A percentile compares a stretch with the other conserved stretches of the same genome.
Evolutionary conservation across 2,329 filamentous ascomycete species (phyloP).

Genomic region (Claviceps pusilla): DNA sequence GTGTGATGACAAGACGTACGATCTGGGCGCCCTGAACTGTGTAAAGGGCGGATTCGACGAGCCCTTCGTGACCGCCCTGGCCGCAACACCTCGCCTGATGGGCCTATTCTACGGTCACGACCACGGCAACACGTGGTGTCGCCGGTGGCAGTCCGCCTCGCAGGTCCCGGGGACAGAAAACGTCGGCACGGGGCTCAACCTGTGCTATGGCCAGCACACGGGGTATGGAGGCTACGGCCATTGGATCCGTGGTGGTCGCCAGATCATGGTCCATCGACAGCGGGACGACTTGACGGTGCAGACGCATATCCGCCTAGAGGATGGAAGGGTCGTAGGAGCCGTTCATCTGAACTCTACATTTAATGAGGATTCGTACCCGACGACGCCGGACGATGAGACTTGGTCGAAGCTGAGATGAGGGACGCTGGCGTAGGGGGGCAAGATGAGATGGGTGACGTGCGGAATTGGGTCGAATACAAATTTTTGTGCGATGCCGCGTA

Average conservation of each 20-base stretch:
- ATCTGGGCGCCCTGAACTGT: constrained; percentile 18
- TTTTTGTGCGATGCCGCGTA: no score
- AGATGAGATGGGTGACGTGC: background rate
- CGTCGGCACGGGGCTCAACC: constrained; percentile 26
- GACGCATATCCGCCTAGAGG: constrained; percentile 47
- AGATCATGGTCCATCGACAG: constrained; percentile 33
- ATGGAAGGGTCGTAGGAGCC: constrained; percentile 27
- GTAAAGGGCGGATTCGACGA: constrained; percentile 35
- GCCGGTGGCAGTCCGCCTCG: constrained; percentile 25
- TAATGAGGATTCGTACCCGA: constrained; percentile 34
- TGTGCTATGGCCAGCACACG: constrained; percentile 49
- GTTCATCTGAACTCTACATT: constrained; percentile 42
- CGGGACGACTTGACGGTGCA: constrained; percentile 28
- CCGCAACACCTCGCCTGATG: constrained; percentile 37
- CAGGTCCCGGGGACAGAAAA: constrained; percentile 18
- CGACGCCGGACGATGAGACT: constrained; percentile 19
- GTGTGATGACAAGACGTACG: constrained; percentile 13
- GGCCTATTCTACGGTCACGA: constrained; percentile 51
- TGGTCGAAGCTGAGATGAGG: background rate
- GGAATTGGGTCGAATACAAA: no score
- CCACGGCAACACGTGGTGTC: constrained; percentile 47
- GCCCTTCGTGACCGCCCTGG: constrained; percentile 47
- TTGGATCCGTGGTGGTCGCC: constrained; percentile 45
- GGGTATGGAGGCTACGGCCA: constrained; percentile 56
- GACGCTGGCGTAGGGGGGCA: background rate